These are phyloP conservation scores for Cryptococcus sp. DNA, from an alignment of 1,284 basidiomycete genomes.

Conservation along the genomic window DNA sequence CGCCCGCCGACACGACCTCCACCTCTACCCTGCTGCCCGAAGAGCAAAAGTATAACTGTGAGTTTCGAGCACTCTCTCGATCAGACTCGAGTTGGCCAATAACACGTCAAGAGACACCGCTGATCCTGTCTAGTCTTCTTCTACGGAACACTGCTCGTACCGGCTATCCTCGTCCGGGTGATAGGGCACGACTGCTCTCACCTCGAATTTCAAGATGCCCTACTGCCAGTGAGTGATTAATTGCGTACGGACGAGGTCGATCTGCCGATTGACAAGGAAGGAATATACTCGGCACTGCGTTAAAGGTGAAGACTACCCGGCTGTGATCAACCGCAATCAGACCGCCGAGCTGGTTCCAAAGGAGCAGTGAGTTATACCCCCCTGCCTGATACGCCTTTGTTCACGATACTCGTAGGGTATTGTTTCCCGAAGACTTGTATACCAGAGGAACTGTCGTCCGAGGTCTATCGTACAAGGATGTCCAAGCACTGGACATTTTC, in stretches of 20 bases:
- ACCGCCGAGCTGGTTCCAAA: constrained; percentile 7
- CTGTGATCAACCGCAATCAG: constrained; percentile 51
- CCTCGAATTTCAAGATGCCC: constrained; percentile 56
- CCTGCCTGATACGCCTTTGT: not conserved
- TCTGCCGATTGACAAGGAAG: no score
- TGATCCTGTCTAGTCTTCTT: constrained; percentile 60
- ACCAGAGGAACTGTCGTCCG: constrained; percentile 66
- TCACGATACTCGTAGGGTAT: not conserved
- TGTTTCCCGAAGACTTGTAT: constrained; percentile 41
- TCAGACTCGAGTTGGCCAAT: no score
- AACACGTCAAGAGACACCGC: no score
- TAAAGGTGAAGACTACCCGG: constrained; percentile 66
- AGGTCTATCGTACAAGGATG: constrained; percentile 58
- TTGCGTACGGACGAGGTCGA: constrained; percentile 2
- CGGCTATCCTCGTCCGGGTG: constrained; percentile 60
- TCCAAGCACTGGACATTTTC: constrained; percentile 62
- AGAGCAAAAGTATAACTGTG: constrained; percentile 1
- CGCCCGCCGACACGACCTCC: no score
- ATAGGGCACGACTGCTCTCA: constrained; percentile 56
- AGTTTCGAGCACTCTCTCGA: not conserved
- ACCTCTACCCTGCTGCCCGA: no score
- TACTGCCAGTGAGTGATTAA: constrained; percentile 49
- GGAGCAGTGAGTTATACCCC: not conserved
- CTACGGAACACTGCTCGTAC: constrained; percentile 77
- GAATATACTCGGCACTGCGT: constrained; percentile 71